Conservation (phyloP, 2,329 filamentous ascomycete species). For the Fusarium denticulatum region DNA sequence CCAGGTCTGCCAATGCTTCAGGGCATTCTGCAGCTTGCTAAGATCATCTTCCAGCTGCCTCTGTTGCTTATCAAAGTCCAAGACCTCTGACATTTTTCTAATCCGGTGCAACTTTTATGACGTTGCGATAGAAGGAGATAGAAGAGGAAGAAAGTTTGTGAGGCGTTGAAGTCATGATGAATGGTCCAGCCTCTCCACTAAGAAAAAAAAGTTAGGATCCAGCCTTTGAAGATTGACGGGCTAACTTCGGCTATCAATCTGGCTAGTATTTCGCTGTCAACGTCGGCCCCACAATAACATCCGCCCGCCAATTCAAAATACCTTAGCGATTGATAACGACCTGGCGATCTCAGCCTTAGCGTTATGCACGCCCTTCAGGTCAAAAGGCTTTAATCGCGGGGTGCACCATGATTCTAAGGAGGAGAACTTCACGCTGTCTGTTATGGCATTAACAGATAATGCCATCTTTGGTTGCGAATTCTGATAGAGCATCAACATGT, state of each 20-base stretch:
- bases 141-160: constrained; percentile 17
- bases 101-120: constrained; percentile 12
- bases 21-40: constrained; percentile 72
- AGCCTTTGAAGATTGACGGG: constrained; percentile 28
- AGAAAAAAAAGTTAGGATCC: constrained; percentile 24
- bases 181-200: constrained; percentile 15
- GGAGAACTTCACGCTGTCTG: neutral
- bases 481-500: neutral
- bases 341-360: constrained; percentile 5
- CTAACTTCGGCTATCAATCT: constrained; percentile 40
- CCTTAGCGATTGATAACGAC: neutral
- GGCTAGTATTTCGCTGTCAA: neutral
- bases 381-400: neutral
- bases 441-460: neutral
- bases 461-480: too few species aligned
- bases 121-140: constrained; percentile 2
- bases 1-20: constrained; percentile 90
- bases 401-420: neutral
- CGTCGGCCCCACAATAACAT: neutral
- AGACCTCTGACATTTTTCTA: constrained; percentile 59
- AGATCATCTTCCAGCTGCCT: constrained; percentile 80
- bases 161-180: constrained; percentile 22
- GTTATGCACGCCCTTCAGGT: constrained; percentile 24
- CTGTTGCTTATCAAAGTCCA: constrained; percentile 79
- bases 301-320: neutral